Percentiles rank a stretch among this genome's conserved stretches.
Evolutionary conservation across 2,329 filamentous ascomycete genomes (phyloP).

Genomic region (Metarhizium album): DNA sequence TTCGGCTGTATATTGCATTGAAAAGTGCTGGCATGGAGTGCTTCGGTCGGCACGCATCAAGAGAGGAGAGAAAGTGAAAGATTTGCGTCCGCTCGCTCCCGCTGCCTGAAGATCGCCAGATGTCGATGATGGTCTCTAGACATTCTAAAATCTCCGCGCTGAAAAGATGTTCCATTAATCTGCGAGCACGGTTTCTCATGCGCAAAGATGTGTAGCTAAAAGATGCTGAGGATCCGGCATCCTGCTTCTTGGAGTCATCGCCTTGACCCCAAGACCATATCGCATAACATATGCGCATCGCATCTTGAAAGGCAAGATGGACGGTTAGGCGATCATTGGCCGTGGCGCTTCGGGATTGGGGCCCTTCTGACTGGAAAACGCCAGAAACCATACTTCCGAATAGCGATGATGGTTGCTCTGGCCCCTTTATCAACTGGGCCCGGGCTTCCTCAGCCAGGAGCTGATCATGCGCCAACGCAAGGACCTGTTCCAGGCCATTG

Average conservation of each 20-base stretch:
- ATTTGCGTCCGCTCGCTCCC: slow-evolving; percentile 49
- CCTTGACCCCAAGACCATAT: slow-evolving; percentile 91
- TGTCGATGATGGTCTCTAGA: slow-evolving; percentile 77
- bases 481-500: slow-evolving; percentile 84
- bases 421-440: slow-evolving; percentile 58
- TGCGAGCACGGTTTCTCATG: slow-evolving; percentile 79
- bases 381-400: slow-evolving; percentile 93
- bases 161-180: slow-evolving; percentile 87
- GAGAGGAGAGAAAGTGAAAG: slow-evolving; percentile 77
- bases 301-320: slow-evolving; percentile 91
- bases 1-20: slow-evolving; percentile 91
- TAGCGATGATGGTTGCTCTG: slow-evolving; percentile 75
- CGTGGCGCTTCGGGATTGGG: slow-evolving; percentile 68
- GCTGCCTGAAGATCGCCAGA: slow-evolving; percentile 55
- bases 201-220: slow-evolving; percentile 85
- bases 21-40: slow-evolving; percentile 90
- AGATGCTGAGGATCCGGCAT: slow-evolving; percentile 62
- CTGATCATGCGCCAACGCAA: slow-evolving; percentile 78
- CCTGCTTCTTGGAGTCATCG: slow-evolving; percentile 45
- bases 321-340: slow-evolving; percentile 91
- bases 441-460: slow-evolving; percentile 66
- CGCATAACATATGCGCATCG: slow-evolving; percentile 78
- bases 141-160: slow-evolving; percentile 87
- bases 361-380: slow-evolving; percentile 70
- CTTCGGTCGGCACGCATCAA: slow-evolving; percentile 84